Base-by-base conservation (phyloP, 2,329 filamentous ascomycete species). In the Ascocoryne sarcoides region DNA sequence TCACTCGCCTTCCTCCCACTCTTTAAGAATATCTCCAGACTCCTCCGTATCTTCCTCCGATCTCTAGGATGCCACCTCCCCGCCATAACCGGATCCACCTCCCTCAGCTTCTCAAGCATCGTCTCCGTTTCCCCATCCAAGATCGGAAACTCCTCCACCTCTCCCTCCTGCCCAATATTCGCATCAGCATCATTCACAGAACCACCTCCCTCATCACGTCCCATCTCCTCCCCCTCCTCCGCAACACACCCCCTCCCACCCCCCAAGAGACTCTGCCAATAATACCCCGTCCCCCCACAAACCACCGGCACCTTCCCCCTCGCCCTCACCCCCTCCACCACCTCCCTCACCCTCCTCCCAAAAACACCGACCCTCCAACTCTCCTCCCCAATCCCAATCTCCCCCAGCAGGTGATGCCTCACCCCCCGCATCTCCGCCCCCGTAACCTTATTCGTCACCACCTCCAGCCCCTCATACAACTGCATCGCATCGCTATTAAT, bases 401-500 rank as follows among this genome's bases (percentile, higher is more conserved):
- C 81, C 37, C 84, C 86, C 17, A 98, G 73, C 3, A 98, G 68
- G 61, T 98, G 90, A 59, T 98, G 92, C 3, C 84, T 82, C 9
- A 98, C 70, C 8, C 82, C 85, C 45, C 82, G 75, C 55, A 79
- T 80, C 60, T 96, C 90, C 15, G 78, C 71, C 1, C 58, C 38
- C 0, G 84, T 76, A 43, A 96, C 84, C 60, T 96, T 94, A 62
- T 98, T 98, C 18, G 92, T 98, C 52, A 96, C 90, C 48, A 96
- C 82, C 4, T 92, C 88, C 32, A 98, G 68, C 2, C 92, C 92
- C 39, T 76, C 74, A 62, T 98, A 98, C 65, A 98, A 79, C 61
- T 98, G 92, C 88, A 98, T 95, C 29, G 92, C 92, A 69, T 98
- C 92, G 34, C 86, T 86, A 59, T 98, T 98, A 65, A 98, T 88